Evolutionary conservation across 768 basidiomycete genomes (phyloP).

Genomic region (Cystobasidium ongulense): DNA sequence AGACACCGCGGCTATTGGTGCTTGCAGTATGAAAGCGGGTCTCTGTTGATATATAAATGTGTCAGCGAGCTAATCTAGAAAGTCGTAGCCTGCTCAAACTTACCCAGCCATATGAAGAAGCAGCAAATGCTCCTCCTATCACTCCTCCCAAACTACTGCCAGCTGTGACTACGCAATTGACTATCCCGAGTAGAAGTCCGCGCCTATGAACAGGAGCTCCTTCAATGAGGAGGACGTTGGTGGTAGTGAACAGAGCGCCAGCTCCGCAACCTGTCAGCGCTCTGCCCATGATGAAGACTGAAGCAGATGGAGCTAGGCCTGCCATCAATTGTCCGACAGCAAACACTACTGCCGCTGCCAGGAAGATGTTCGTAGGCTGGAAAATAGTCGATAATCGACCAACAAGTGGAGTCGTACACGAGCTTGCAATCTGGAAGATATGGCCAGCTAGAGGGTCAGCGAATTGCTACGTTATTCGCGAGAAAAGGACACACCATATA

Average conservation of each 20-base stretch:
- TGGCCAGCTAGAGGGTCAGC: not conserved
- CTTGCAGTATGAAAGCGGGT: constrained; percentile 16
- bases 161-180: constrained; percentile 8
- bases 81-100: no score
- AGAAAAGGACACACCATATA: constrained; percentile 17
- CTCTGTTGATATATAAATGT: not conserved
- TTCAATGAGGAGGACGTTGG: constrained; percentile 12
- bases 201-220: constrained; percentile 8
- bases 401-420: constrained; percentile 20
- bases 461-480: not conserved
- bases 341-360: not conserved
- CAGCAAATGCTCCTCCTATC: constrained; percentile 14
- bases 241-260: constrained; percentile 15
- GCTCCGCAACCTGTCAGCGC: constrained; percentile 6
- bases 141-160: constrained; percentile 23
- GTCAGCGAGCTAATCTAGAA: not conserved
- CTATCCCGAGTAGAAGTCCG: constrained; percentile 14
- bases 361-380: constrained; percentile 1
- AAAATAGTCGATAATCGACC: constrained; percentile 27
- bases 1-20: not conserved
- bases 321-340: constrained; percentile 6
- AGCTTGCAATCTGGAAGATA: constrained; percentile 18
- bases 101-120: constrained; percentile 11
- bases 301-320: constrained; percentile 2
- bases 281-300: constrained; percentile 12